These are phyloP conservation scores for Fraxinus americana DNA, from an alignment of 257 asterid species.

Conservation along the genomic window DNA sequence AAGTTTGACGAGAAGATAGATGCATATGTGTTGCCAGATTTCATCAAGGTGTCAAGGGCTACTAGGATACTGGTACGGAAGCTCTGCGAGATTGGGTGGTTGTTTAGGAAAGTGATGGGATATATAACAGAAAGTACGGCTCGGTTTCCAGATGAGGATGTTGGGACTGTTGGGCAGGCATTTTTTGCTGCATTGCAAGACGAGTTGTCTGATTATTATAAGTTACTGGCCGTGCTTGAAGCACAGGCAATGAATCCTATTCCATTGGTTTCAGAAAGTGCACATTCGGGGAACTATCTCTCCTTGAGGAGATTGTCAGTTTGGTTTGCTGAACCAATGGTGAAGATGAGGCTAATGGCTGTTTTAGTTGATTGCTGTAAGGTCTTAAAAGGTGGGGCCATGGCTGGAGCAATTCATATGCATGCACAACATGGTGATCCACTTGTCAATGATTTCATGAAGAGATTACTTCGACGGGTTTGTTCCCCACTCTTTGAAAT, in stretches of 20 bases:
- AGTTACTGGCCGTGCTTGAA: conserved; percentile 89
- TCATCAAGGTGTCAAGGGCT: conserved; percentile 64
- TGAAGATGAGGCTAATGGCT: conserved; percentile 98
- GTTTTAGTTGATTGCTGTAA: conserved; percentile 92
- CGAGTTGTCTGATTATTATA: conserved; percentile 84
- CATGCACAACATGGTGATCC: conserved; percentile 99
- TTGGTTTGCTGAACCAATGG: conserved; percentile 96
- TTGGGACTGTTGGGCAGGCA: conserved; percentile 98
- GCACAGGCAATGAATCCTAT: conserved; percentile 95
- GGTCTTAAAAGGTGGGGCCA: conserved; percentile 95
- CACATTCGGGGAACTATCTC: conserved; percentile 69
- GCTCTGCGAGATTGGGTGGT: conserved; percentile 95
- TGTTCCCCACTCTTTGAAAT: conserved; percentile 98
- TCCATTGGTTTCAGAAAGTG: conserved; percentile 75
- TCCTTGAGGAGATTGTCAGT: conserved; percentile 88
- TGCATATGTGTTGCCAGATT: conserved; percentile 70
- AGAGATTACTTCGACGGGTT: conserved; percentile 80
- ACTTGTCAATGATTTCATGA: conserved; percentile 88
- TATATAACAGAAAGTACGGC: conserved; percentile 71
- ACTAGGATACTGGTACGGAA: conserved; percentile 68
- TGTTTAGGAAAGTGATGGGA: conserved; percentile 87
- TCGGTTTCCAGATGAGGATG: conserved; percentile 75
- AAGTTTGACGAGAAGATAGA: conserved; percentile 69
- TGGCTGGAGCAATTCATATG: conserved; percentile 99
- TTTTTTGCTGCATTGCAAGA: conserved; percentile 97